phyloP scores from a whole-genome alignment of 2,329 filamentous ascomycete genomes.

The Fusarium gaditjirri region DNA sequence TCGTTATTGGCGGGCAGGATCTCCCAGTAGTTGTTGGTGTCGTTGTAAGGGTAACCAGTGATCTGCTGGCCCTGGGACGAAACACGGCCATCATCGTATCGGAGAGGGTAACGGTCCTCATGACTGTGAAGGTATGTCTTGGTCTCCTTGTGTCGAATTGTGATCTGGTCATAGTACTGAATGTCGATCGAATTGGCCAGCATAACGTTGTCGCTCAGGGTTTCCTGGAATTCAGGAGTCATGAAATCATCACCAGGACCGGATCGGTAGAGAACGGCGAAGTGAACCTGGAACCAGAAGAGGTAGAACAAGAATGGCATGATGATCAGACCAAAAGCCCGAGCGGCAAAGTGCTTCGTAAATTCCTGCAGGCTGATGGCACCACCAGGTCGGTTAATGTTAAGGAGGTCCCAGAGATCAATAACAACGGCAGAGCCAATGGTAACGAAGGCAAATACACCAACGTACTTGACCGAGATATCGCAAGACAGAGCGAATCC shows the following conservation, averaged over 20 bases:
- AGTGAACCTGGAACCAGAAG: conserved; percentile 99
- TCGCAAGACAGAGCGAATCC: conserved; percentile 96
- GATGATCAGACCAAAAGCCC: conserved; percentile 85
- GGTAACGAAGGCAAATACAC: conserved; percentile 95
- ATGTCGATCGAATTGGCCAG: conserved; percentile 85
- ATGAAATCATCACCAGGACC: conserved; percentile 99
- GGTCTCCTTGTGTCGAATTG: conserved; percentile 95
- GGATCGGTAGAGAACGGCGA: conserved; percentile 85
- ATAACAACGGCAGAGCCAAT: conserved; percentile 94
- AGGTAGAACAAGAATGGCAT: conserved; percentile 98
- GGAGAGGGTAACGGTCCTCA: conserved; percentile 85
- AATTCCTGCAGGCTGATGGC: conserved; percentile 84
- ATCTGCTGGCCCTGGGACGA: conserved; percentile 98
- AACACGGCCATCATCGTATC: conserved; percentile 96
- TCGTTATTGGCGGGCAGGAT: conserved; percentile 77
- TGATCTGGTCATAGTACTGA: conserved; percentile 89
- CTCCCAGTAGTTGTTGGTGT: conserved; percentile 99
- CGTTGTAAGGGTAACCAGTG: conserved; percentile 96
- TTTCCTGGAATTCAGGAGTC: conserved; percentile 98
- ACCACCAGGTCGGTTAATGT: conserved; percentile 86
- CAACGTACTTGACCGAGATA: conserved; percentile 98
- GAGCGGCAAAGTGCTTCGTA: conserved; percentile 88
- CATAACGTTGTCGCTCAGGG: conserved; percentile 94
- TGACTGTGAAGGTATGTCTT: conserved; percentile 97
- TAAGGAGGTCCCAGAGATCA: conserved; percentile 93